Evolutionary conservation across 75 land plant species (phyloP).

Genomic region (Sequoiadendron giganteum): DNA sequence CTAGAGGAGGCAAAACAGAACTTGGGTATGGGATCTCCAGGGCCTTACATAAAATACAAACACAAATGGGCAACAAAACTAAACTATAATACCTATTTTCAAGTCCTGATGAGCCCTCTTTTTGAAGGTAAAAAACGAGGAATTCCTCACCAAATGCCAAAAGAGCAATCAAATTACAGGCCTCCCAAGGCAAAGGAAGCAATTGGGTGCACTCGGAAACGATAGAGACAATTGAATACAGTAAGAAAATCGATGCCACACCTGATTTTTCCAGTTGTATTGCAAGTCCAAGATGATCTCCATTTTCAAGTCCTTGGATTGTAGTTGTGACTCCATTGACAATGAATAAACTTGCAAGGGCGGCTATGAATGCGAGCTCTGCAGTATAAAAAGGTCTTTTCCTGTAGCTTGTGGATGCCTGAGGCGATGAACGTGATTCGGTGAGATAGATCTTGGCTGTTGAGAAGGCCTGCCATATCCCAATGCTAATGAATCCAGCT

Average conservation of each 20-base stretch:
- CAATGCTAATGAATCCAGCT: not conserved
- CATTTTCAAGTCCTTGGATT: not conserved
- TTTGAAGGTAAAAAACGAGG: conserved; percentile 57
- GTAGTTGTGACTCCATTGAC: not conserved
- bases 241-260: conserved; percentile 12
- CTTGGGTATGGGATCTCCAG: conserved; percentile 47
- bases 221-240: conserved; percentile 8
- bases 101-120: conserved; percentile 54
- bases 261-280: conserved; percentile 10
- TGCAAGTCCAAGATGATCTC: not conserved
- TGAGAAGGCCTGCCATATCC: conserved; percentile 7
- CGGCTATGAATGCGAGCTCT: not conserved
- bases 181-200: conserved; percentile 12
- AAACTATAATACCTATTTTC: conserved; percentile 79
- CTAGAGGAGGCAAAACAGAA: conserved; percentile 41
- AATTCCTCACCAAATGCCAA: conserved; percentile 71
- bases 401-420: not conserved
- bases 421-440: not conserved
- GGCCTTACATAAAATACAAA: conserved; percentile 46
- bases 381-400: conserved; percentile 1
- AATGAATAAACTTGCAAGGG: not conserved
- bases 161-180: conserved; percentile 17
- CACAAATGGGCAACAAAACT: conserved; percentile 61
- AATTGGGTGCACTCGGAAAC: not conserved
- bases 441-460: conserved; percentile 6